Conservation (phyloP, 169 alveolate genomes). For the Pseudocohnilembus persalinus region DNA sequence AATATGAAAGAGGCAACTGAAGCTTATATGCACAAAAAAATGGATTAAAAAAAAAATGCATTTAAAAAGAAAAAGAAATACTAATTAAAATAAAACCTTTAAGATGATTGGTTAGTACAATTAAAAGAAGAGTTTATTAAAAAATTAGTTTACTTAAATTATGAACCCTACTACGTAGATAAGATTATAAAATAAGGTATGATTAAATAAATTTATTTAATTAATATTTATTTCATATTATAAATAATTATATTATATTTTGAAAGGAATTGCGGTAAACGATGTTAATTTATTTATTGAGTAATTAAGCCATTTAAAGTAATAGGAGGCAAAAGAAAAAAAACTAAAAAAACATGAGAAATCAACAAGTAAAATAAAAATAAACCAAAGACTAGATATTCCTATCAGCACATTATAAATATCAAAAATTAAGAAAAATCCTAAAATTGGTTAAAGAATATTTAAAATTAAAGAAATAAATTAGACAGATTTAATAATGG, state of each 20-base stretch:
- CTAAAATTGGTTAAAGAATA: background rate
- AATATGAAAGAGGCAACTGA: constrained; percentile 37
- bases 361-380: background rate
- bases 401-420: background rate
- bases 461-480: too few species aligned
- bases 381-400: background rate
- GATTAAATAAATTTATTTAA: background rate
- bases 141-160: constrained; percentile 24
- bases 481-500: background rate
- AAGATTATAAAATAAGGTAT: constrained; percentile 26
- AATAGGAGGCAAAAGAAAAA: background rate
- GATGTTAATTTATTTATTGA: constrained; percentile 46
- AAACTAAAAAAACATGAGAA: background rate
- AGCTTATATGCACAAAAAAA: constrained; percentile 30
- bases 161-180: constrained; percentile 22
- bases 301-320: constrained; percentile 23
- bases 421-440: background rate
- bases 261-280: constrained; percentile 4
- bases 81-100: constrained; percentile 5
- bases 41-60: constrained; percentile 36
- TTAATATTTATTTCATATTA: background rate
- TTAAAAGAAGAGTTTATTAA: constrained; percentile 45
- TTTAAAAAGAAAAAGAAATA: constrained; percentile 22
- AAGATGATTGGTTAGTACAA: constrained; percentile 30
- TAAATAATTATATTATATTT: too few species aligned